Base-by-base conservation (phyloP, 176 grass and related monocot species). In the Carex parvula region DNA sequence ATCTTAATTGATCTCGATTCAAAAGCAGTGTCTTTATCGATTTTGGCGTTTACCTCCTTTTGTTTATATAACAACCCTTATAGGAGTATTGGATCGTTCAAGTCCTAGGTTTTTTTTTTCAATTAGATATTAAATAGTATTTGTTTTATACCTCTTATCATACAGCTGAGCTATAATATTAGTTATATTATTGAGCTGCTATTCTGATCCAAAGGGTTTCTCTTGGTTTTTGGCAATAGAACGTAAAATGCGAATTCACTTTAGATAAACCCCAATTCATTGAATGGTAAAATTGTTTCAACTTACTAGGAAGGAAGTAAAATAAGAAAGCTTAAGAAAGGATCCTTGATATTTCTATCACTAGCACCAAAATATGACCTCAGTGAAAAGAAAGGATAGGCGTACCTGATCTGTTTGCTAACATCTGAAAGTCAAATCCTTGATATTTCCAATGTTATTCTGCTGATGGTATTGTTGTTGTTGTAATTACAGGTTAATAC, bases 381-480 rank as follows among this genome's bases (percentile, higher is more conserved):
- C 37, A 72, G 22, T 72, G 13, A 44, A 46, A 18, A 21, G 0
- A 20, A 71, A 44, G 37, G 7, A 71, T 71, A 3, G 5, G 11
- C 11, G 5, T 46, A 46, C 17, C 21, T 21, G 33, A 71, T 21
- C 68, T 8, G 2, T 42, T 71, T 44, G 7, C 37, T 73, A 22
- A 65, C 21, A 22, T 14, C 9, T 50, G 41, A 32, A 56, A 77
- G 13, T 18, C 56, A 9, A 56, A 30, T 30, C 6, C 15, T 55
- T 77, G 9, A 62, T 77, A 17, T 77, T 16, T 16, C 24, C 56
- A 12, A 77, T 77, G 42, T n/a, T 64, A 14, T 7, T 81, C 3
- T 37, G 13, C 79, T 81, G 17, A 68, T 83, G 44, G 3, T 13
- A 55, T 68, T 83, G 61, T 67, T 67, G 1, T 54, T 81, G n/a